These are phyloP conservation scores for Mytilinidion resinicola DNA, from an alignment of 495 filamentous ascomycete species.

Conservation along the genomic window DNA sequence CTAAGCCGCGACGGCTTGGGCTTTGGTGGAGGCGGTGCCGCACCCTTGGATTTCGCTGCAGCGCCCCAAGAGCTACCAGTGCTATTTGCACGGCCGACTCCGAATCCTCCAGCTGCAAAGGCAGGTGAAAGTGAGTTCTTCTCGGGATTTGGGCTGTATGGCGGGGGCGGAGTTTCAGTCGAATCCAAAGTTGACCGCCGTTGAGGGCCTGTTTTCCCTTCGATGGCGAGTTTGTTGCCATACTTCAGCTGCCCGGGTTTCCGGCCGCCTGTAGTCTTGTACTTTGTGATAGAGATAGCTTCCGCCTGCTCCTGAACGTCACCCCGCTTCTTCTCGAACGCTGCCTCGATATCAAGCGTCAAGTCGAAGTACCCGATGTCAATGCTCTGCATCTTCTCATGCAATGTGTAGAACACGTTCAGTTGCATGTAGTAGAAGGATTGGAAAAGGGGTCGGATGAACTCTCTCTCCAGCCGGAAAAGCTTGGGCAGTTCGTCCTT, in stretches of 20 bases:
- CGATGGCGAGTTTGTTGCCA: slow-evolving; percentile 32
- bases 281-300: slow-evolving; percentile 73
- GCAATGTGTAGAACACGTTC: slow-evolving; percentile 98
- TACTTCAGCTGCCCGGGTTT: slow-evolving; percentile 48
- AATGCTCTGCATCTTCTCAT: slow-evolving; percentile 93
- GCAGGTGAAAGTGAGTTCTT: slow-evolving; percentile 27
- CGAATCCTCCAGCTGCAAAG: slow-evolving; percentile 29
- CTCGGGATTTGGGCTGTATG: slow-evolving; percentile 46
- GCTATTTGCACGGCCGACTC: slow-evolving; percentile 43
- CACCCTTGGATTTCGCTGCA: slow-evolving; percentile 69
- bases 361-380: slow-evolving; percentile 98
- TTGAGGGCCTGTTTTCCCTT: slow-evolving; percentile 27
- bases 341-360: slow-evolving; percentile 79
- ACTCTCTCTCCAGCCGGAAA: slow-evolving; percentile 87
- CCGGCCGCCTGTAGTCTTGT: slow-evolving; percentile 72
- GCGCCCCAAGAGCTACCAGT: slow-evolving; percentile 54
- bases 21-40: slow-evolving; percentile 84
- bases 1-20: slow-evolving; percentile 76
- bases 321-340: slow-evolving; percentile 81
- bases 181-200: slow-evolving; percentile 43
- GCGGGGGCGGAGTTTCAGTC: slow-evolving; percentile 62
- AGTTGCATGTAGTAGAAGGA: slow-evolving; percentile 99
- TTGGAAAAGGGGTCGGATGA: slow-evolving; percentile 95
- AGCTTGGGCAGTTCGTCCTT: slow-evolving; percentile 93
- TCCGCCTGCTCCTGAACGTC: slow-evolving; percentile 78